phyloP scores from a whole-genome alignment of 495 filamentous ascomycete species.

The Elaphomyces granulatus region DNA sequence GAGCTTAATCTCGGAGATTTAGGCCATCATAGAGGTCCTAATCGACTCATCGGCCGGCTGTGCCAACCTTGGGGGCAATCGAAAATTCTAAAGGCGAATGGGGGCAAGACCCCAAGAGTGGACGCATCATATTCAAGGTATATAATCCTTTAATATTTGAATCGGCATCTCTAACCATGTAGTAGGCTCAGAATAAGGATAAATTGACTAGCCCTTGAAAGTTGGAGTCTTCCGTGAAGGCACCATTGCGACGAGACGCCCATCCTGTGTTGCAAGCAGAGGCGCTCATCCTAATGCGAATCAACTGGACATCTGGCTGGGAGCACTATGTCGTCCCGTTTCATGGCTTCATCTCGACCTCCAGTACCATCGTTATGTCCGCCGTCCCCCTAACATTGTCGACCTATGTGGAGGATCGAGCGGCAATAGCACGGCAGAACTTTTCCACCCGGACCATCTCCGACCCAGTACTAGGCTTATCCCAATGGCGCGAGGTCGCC shows the following conservation, averaged over 20 bases:
- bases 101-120: too few species aligned
- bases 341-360: conserved; percentile 36
- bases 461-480: conserved; percentile 32
- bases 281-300: conserved; percentile 35
- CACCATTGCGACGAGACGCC: conserved; percentile 34
- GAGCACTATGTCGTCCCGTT: conserved; percentile 38
- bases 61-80: too few species aligned
- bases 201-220: too few species aligned
- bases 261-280: conserved; percentile 35
- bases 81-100: too few species aligned
- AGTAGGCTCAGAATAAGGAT: too few species aligned
- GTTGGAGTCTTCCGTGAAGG: too few species aligned
- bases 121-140: too few species aligned
- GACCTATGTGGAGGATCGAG: conserved; percentile 29
- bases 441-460: conserved; percentile 35
- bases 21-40: too few species aligned
- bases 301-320: conserved; percentile 22
- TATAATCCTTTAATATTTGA: too few species aligned
- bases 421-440: conserved; percentile 16
- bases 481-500: conserved; percentile 32
- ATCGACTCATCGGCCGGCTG: too few species aligned
- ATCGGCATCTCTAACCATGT: too few species aligned
- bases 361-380: conserved; percentile 37
- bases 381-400: conserved; percentile 38
- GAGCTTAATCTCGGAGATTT: too few species aligned